Evolutionary conservation across 768 basidiomycete species (phyloP), one percentile per base, ranked within the genome.

Genomic region (Amanita rubescens): DNA sequence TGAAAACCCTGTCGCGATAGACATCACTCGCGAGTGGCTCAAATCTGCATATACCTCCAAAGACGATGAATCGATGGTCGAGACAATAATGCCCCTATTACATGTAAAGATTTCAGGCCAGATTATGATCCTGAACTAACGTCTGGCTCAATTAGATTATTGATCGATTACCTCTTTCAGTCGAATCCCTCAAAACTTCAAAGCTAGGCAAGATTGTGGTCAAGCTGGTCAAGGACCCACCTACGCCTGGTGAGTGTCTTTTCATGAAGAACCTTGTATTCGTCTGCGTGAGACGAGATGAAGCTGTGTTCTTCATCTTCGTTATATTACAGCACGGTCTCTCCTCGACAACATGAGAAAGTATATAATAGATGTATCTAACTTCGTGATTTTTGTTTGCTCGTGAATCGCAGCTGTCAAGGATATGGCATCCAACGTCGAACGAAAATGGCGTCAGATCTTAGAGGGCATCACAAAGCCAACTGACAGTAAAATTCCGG

Each of bases 381-480:
- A 89, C 85, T 54, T 62, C 67, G 70, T 65, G 68, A 69, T 71
- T 71, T 73, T 66, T 62, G 67, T 63, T 69, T 70, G 68, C 69
- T 65, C 60, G 58, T 51, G 58, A 64, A 73, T 66, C 68, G 68
- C 76, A 92, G 90, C 90, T 72, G 80, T 90, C 85, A 88, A 90
- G 84, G 90, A 92, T 74, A 89, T 92, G 87, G 90, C 90, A 62
- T 81, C 80, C 66, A 90, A 89, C 74, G 75, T 92, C 73, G 88
- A 90, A 71, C 81, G 81, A 63, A 83, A 82, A 73, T 92, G 90
- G 90, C 81, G 87, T 54, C 72, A 73, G 57, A 71, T 88, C 45
- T 57, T 70, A 65, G 71, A 72, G 64, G 62, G 66, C 61, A 63
- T 62, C 56, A 58, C 61, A 60, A 80, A 74, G 64, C 69, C 67